Conservation (phyloP, 306 rosid genomes). For the Castanopsis chinensis region DNA sequence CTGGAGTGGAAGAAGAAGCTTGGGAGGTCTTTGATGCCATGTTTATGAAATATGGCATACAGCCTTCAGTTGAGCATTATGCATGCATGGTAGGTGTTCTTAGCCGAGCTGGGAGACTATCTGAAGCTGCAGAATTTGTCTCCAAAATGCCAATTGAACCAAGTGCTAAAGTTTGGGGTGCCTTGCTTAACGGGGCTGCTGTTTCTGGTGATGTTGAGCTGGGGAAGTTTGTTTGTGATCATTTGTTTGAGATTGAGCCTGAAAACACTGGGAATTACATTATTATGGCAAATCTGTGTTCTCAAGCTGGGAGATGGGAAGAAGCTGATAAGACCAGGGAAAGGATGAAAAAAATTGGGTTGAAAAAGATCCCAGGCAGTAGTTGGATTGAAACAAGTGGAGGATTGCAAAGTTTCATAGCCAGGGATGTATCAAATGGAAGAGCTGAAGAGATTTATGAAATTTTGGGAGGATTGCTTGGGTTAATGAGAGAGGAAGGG, state of each 20-base stretch:
- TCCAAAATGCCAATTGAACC: slow-evolving; percentile 74
- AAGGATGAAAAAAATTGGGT: slow-evolving; percentile 55
- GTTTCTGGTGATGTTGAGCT: slow-evolving; percentile 66
- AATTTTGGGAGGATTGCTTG: slow-evolving; percentile 52
- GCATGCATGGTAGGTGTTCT: slow-evolving; percentile 88
- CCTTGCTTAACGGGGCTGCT: slow-evolving; percentile 78
- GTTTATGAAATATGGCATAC: slow-evolving; percentile 46
- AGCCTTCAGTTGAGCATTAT: slow-evolving; percentile 79
- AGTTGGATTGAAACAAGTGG: slow-evolving; percentile 69
- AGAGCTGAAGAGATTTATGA: slow-evolving; percentile 51
- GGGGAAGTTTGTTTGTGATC: slow-evolving; percentile 65
- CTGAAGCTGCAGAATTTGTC: slow-evolving; percentile 63
- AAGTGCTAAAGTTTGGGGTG: slow-evolving; percentile 86
- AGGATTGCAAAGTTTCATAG: slow-evolving; percentile 46
- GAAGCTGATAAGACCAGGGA: slow-evolving; percentile 71
- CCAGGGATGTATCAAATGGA: slow-evolving; percentile 52
- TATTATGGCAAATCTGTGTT: slow-evolving; percentile 83
- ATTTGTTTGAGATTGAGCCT: slow-evolving; percentile 65
- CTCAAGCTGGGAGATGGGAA: slow-evolving; percentile 76
- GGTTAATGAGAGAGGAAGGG: slow-evolving; percentile 59
- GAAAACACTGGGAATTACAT: slow-evolving; percentile 77
- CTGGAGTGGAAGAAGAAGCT: slow-evolving; percentile 74
- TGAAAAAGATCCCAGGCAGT: slow-evolving; percentile 64
- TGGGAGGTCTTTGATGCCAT: slow-evolving; percentile 63
- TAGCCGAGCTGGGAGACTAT: slow-evolving; percentile 75